Base-by-base conservation (phyloP, 73 alveolate species). In the Urostyla sp. region DNA sequence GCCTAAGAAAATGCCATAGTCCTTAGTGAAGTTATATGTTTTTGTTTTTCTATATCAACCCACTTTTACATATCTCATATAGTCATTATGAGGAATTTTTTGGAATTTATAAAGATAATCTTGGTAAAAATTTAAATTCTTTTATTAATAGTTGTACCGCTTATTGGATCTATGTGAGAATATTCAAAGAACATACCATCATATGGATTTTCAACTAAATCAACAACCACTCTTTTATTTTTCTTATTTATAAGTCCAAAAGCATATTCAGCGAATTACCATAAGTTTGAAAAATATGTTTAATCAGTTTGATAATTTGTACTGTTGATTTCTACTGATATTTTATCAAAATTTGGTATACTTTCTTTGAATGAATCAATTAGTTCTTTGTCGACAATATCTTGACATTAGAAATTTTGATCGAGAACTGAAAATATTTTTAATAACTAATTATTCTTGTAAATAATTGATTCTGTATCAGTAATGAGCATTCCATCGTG, bases 1-100 rank as follows among this genome's bases (percentile, higher is more conserved):
- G 87, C 75, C 7, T 53, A 60, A 15, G 77, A 53, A 35, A 60
- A 60, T 4, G 77, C 77, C 58, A 23, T 7, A 20, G 77, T 60
- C 34, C 36, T 30, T 13, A 21, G 8, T 20, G 20, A 8, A 23
- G 60, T 30, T 4, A 60, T 4, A 6, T 60, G 28, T 36, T 60
- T 60, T 60, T 60, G 6, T 7, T 60, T 60, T 24, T 60, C 77
- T 34, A 60, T 20, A 20, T 60, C 77, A 20, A 34, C 8, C 60
- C 60, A 60, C 3, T 60, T 20, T 4, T 53, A 60, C 58, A 60
- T 60, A 32, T 60, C 77, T 15, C 77, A 7, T 15, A 60, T 32
- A 15, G 77, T 60, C 10, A 56, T 31, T 10, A 60, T 20, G 36
- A 36, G 38, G 21, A 27, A 36, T 10, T 15, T 60, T 38, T 60